Base-by-base conservation (phyloP, 768 basidiomycete genomes). In the Psilocybe cyanescens region DNA sequence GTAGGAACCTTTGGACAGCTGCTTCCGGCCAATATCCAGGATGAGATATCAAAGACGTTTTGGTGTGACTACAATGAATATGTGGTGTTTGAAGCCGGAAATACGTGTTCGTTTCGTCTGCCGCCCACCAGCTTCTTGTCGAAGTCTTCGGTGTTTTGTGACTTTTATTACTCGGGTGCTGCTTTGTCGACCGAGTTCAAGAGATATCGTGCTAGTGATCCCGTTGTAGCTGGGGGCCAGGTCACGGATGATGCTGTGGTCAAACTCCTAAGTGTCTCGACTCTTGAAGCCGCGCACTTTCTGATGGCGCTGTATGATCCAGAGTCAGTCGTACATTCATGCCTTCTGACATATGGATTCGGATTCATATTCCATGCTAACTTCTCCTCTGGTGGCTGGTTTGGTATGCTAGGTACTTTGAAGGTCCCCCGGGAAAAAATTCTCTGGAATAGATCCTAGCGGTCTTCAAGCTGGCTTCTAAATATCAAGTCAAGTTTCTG, bases 231-330 rank as follows among this genome's bases (percentile, higher is more conserved):
- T 24, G 49, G 28, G 49, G 6, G 2, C 8, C 28, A 31, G 3
- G 11, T 1, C 14, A 12, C 49, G 8, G 29, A 30, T 11, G 4
- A 9, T 31, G 37, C 53, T 2, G 12, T 58, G 4, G 50, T 65
- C 14, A 48, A 35, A 41, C 41, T 65, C 1, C 14, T 61, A 17
- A 16, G 50, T 1, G 56, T 60, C 2, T 49, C 59, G 12, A 39
- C 54, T 0, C 14, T 58, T 8, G 60, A 63, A 17, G 48, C 19
- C 0, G 55, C 64, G 12, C 46, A 53, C n/a, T 69, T 71, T 41
- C 50, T 71, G 12, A 55, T 50, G 11, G 68, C 70, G 0, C 30
- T 71, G n/a, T 69, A 68, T 49, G 59, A 67, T 53, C 54, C 64
- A 0, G 67, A 65, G 70, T 69, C 8, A 49, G 70, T 63, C 24